A percentile compares a stretch with the other conserved stretches of the same genome.
phyloP scores from a whole-genome alignment of 2,329 filamentous ascomycete species.

The Stagonosporopsis chrysanthemi region DNA sequence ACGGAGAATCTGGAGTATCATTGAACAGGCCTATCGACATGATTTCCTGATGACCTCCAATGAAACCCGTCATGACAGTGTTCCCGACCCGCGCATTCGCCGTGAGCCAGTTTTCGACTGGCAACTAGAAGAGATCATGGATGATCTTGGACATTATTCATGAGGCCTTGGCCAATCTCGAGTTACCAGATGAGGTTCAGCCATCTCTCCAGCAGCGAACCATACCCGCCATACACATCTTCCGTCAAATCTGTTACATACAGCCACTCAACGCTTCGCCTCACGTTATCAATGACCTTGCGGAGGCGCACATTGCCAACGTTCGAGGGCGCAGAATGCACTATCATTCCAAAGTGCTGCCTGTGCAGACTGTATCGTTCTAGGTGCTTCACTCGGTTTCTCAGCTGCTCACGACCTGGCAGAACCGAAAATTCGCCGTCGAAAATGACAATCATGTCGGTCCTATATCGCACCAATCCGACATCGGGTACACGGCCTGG shows the following conservation, averaged over 20 bases:
- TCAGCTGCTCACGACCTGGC: slow-evolving; percentile 20
- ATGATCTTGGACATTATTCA: slow-evolving; percentile 17
- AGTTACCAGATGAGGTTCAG: slow-evolving; percentile 24
- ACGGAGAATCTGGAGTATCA: slow-evolving; percentile 36
- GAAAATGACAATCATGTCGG: slow-evolving; percentile 35
- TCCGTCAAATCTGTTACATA: slow-evolving; percentile 32
- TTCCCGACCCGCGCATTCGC: not conserved
- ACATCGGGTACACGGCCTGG: slow-evolving; percentile 30
- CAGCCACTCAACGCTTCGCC: slow-evolving; percentile 33
- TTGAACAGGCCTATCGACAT: slow-evolving; percentile 23
- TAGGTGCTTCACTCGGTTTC: slow-evolving; percentile 13
- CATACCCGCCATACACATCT: slow-evolving; percentile 27
- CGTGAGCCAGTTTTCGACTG: slow-evolving; percentile 12
- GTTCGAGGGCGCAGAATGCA: slow-evolving; percentile 29
- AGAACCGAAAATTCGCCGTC: slow-evolving; percentile 30
- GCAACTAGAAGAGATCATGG: slow-evolving; percentile 19
- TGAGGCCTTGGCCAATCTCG: not conserved
- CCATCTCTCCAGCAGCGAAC: slow-evolving; percentile 31
- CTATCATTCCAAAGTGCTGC: slow-evolving; percentile 27
- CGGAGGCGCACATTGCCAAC: slow-evolving; percentile 25
- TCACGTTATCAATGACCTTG: slow-evolving; percentile 29
- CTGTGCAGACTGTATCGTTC: slow-evolving; percentile 18
- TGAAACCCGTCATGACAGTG: not conserved
- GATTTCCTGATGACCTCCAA: not conserved
- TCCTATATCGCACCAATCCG: slow-evolving; percentile 22